phyloP scores from a whole-genome alignment of 805 yeast species.

The Kazachstania martiniae region DNA sequence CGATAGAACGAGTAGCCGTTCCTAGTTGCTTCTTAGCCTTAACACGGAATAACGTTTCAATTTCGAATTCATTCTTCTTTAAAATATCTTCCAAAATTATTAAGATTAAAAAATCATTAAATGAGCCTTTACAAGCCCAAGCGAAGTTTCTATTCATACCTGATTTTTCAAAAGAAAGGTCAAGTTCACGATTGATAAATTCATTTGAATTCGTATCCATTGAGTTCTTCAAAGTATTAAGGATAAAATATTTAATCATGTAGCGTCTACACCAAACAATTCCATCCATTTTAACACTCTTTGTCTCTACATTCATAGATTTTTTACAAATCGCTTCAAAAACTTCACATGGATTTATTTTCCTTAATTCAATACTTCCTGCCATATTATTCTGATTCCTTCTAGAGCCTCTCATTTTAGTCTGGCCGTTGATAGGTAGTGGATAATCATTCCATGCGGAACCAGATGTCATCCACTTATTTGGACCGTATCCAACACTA shows the following conservation, averaged over 20 bases:
- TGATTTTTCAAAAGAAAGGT: conserved; percentile 18
- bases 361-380: conserved; percentile 6
- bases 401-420: conserved; percentile 10
- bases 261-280: conserved; percentile 25
- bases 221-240: conserved; percentile 7
- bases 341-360: conserved; percentile 13
- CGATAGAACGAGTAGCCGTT: conserved; percentile 3
- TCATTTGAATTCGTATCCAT: background rate
- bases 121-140: conserved; percentile 23
- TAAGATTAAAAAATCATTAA: conserved; percentile 17
- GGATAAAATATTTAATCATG: conserved; percentile 19
- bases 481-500: conserved; percentile 5
- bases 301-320: conserved; percentile 3
- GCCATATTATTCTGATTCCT: background rate
- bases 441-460: conserved; percentile 13
- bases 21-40: conserved; percentile 9
- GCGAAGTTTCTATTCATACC: conserved; percentile 24
- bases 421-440: conserved; percentile 16
- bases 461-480: conserved; percentile 6
- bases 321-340: conserved; percentile 9
- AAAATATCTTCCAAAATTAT: conserved; percentile 16
- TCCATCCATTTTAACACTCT: conserved; percentile 15
- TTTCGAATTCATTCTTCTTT: conserved; percentile 14
- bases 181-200: conserved; percentile 3
- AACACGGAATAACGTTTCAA: conserved; percentile 19